These are phyloP conservation scores for Cubamyces lactineus DNA, from an alignment of 768 basidiomycete species.

Conservation along the genomic window DNA sequence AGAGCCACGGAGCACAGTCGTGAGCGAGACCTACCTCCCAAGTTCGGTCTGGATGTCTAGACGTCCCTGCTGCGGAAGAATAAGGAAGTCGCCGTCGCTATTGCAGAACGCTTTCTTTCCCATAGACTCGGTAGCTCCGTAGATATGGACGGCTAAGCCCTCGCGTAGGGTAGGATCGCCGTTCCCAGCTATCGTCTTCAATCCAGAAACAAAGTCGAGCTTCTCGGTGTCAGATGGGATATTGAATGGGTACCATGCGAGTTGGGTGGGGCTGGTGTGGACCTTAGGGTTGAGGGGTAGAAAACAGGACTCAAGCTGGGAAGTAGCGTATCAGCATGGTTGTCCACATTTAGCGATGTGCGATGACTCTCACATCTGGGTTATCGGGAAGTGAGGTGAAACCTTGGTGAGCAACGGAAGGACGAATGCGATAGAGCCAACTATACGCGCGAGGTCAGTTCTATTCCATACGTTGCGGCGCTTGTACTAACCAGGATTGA, in stretches of 20 bases:
- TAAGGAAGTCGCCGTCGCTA: slow-evolving; percentile 68
- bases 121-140: slow-evolving; percentile 63
- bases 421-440: slow-evolving; percentile 69
- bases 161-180: slow-evolving; percentile 66
- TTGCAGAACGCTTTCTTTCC: slow-evolving; percentile 61
- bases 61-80: slow-evolving; percentile 65
- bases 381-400: slow-evolving; percentile 59
- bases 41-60: slow-evolving; percentile 73
- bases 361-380: slow-evolving; percentile 49
- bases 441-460: slow-evolving; percentile 33
- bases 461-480: neutral
- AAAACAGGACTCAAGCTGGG: slow-evolving; percentile 67
- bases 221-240: slow-evolving; percentile 45
- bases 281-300: slow-evolving; percentile 61
- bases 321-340: neutral
- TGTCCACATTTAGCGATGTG: neutral
- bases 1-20: neutral
- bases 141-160: slow-evolving; percentile 67
- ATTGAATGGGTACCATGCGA: slow-evolving; percentile 67
- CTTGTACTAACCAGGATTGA: slow-evolving; percentile 47
- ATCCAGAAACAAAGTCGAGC: slow-evolving; percentile 59
- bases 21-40: slow-evolving; percentile 50
- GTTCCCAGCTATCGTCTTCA: slow-evolving; percentile 66
- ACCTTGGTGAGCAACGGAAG: slow-evolving; percentile 68
- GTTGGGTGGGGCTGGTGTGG: slow-evolving; percentile 62